Evolutionary conservation across 2,329 filamentous ascomycete genomes (phyloP).

Genomic region (Hypocrella siamensis): DNA sequence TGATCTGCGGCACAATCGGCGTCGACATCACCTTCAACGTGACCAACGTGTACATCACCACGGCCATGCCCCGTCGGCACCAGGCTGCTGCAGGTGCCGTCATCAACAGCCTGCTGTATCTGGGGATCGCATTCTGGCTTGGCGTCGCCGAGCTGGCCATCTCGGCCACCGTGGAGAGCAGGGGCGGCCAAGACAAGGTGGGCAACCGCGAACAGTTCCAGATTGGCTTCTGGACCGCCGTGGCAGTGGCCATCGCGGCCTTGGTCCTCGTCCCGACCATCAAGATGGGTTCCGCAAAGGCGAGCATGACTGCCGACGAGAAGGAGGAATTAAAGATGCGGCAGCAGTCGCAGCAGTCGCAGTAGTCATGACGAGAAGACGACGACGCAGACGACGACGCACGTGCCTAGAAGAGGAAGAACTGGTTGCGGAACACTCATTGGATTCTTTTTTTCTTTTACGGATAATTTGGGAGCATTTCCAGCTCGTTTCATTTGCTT

Average conservation of each 20-base stretch:
- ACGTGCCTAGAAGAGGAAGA: too few species aligned
- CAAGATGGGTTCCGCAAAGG: conserved; percentile 35
- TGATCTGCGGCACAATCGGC: conserved; percentile 53
- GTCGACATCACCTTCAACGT: conserved; percentile 66
- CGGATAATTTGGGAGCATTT: too few species aligned
- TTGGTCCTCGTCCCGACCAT: conserved; percentile 41
- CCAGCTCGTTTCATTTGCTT: too few species aligned
- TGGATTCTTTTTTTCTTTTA: too few species aligned
- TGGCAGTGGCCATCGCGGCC: conserved; percentile 35
- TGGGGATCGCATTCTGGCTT: conserved; percentile 57
- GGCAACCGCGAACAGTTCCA: conserved; percentile 40
- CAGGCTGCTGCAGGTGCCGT: conserved; percentile 60
- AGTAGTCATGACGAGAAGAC: neutral
- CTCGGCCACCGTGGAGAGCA: conserved; percentile 24
- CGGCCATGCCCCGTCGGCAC: conserved; percentile 45
- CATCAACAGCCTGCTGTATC: conserved; percentile 54
- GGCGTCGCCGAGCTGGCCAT: conserved; percentile 53
- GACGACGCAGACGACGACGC: too few species aligned
- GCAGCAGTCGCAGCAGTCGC: neutral
- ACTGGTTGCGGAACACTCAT: too few species aligned
- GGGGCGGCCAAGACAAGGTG: conserved; percentile 10
- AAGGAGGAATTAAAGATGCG: conserved; percentile 17
- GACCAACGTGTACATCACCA: conserved; percentile 64
- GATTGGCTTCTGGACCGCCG: conserved; percentile 50
- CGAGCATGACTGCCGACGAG: conserved; percentile 42